phyloP scores from a whole-genome alignment of 2,329 filamentous ascomycete genomes.

The Fusarium camptoceras region DNA sequence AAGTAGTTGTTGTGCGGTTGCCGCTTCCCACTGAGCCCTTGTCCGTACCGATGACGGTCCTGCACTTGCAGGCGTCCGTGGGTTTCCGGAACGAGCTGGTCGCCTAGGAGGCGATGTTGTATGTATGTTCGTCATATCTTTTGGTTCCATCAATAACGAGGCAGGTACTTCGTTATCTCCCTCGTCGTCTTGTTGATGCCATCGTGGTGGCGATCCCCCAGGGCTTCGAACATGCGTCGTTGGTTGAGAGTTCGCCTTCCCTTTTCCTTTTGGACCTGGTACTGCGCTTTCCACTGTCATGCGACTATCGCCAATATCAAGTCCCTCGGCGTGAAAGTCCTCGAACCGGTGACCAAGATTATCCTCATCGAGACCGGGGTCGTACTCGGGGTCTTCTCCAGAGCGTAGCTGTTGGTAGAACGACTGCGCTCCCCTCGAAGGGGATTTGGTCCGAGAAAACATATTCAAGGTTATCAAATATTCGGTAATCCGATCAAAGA shows the following conservation, averaged over 20 bases:
- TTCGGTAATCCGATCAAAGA: constrained; percentile 18
- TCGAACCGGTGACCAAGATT: constrained; percentile 65
- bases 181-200: constrained; percentile 59
- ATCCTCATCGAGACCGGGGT: constrained; percentile 63
- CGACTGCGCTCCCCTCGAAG: constrained; percentile 50
- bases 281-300: constrained; percentile 56
- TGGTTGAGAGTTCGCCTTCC: constrained; percentile 15
- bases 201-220: constrained; percentile 35
- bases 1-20: constrained; percentile 64
- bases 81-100: constrained; percentile 19
- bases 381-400: constrained; percentile 55
- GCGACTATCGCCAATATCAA: constrained; percentile 61
- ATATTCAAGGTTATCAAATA: constrained; percentile 60
- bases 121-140: constrained; percentile 46
- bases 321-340: constrained; percentile 61
- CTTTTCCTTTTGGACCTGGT: constrained; percentile 37
- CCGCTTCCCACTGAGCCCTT: constrained; percentile 66
- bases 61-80: constrained; percentile 39
- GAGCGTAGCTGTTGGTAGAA: constrained; percentile 64
- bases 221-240: constrained; percentile 29
- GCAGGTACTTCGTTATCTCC: constrained; percentile 71
- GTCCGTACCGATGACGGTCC: constrained; percentile 58
- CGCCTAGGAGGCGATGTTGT: constrained; percentile 34
- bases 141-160: constrained; percentile 70
- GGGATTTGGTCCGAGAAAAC: constrained; percentile 57